Base-by-base conservation (phyloP, 371 early-diverging fungal species). In the Mortierella sp. region DNA sequence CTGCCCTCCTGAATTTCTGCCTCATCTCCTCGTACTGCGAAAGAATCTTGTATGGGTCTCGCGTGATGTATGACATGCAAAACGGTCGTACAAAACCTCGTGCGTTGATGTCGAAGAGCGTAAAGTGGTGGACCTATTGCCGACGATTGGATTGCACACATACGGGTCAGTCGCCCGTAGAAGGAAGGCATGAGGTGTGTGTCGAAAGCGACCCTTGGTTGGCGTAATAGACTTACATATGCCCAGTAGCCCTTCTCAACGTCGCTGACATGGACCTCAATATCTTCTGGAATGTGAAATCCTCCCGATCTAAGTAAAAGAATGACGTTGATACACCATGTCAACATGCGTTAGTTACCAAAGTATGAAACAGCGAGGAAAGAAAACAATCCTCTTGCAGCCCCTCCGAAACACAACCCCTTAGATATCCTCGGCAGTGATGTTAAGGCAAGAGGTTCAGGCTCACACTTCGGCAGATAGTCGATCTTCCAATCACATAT, bases 71-170 rank as follows among this genome's bases (percentile, higher is more conserved):
- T 0, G 91, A 90, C 47, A 91, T 74, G 13, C 89, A 85, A 16
- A 91, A 89, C 2, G 91, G 91, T 53, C 90, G 88, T 7, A 91
- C 91, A 71, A 89, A 91, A 9, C 91, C 91, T 77, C 91, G 82
- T 29, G 91, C 91, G 26, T 80, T 79, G 61, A 91, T 89, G 68
- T 91, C 91, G 70, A 91, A 91, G 10, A 91, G 70, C 0, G 91
- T 89, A 63, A 91, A 81, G 67, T 91, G 90, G 64, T 91, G 91
- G 5, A 90, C 89, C 91, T 91, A 67, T 65, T 11, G 50, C 19
- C 34, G 22, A 22, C 22, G 55, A 55, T 50, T 55, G 14, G 26
- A 52, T 53, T n/a, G 14, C 24, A 63, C 24, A 16, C 26, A 2
- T 16, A 16, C 37, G 53, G 39, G 47, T 64, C 44, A 34, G 22